phyloP scores from a whole-genome alignment of 331 rosid species.

The Stylosanthes scabra region DNA sequence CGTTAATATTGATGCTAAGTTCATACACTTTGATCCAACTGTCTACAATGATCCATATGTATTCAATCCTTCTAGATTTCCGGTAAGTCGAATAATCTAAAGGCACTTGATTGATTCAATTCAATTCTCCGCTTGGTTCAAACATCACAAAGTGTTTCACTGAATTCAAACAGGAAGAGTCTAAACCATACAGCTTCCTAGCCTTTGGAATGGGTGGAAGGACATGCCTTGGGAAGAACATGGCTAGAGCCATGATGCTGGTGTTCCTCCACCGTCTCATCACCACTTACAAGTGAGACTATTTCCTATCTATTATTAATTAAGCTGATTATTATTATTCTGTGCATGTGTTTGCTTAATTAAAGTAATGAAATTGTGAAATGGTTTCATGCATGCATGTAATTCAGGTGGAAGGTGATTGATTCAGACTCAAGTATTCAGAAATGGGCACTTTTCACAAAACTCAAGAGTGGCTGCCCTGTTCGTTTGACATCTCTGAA shows the following conservation, averaged over 20 bases:
- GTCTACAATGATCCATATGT: conserved; percentile 57
- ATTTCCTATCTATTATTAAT: background rate
- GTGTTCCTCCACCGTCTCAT: conserved; percentile 87
- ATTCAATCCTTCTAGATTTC: conserved; percentile 80
- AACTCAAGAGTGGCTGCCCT: conserved; percentile 75
- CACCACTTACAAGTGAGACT: conserved; percentile 63
- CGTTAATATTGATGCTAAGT: conserved; percentile 80
- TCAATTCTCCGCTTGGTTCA: background rate
- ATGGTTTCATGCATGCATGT: background rate
- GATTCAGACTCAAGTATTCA: conserved; percentile 75
- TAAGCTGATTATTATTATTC: background rate
- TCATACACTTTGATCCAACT: conserved; percentile 73
- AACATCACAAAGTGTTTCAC: background rate
- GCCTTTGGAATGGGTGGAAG: conserved; percentile 97
- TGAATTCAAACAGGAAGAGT: conserved; percentile 49
- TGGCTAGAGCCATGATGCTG: conserved; percentile 91
- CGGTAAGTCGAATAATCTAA: conserved; percentile 47
- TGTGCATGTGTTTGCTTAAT: background rate
- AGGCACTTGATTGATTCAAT: background rate
- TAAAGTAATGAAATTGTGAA: background rate
- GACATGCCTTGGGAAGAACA: conserved; percentile 83
- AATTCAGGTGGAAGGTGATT: conserved; percentile 72
- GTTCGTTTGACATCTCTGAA: conserved; percentile 49
- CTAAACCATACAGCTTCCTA: conserved; percentile 74
- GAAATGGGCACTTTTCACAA: conserved; percentile 77